Percentiles rank a stretch among this genome's conserved stretches.
These are phyloP conservation scores for Theileria orientalis DNA, from an alignment of 169 alveolate genomes.

Conservation along the genomic window DNA sequence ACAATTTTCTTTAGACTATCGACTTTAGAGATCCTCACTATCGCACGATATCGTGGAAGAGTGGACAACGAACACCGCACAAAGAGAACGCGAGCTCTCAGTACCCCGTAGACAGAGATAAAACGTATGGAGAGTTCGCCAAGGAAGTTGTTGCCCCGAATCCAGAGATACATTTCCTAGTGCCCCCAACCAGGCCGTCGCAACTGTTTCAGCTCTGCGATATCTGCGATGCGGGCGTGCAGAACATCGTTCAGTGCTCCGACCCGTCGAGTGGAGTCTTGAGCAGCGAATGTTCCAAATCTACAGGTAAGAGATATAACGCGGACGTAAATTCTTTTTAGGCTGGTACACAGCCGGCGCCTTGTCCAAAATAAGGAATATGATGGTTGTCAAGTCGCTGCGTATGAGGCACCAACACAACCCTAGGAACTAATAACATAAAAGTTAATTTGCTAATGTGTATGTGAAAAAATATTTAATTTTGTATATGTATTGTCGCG, in stretches of 20 bases:
- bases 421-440: neutral
- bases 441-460: constrained; percentile 4
- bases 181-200: constrained; percentile 61
- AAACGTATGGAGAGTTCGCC: constrained; percentile 13
- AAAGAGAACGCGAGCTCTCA: neutral
- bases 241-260: constrained; percentile 29
- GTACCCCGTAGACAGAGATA: constrained; percentile 9
- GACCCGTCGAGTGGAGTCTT: neutral
- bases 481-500: neutral
- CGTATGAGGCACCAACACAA: constrained; percentile 58
- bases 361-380: constrained; percentile 41
- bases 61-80: constrained; percentile 38
- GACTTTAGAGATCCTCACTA: constrained; percentile 64
- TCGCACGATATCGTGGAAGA: constrained; percentile 57
- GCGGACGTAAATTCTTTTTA: constrained; percentile 3
- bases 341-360: constrained; percentile 61
- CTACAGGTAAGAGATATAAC: constrained; percentile 32
- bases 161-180: constrained; percentile 61
- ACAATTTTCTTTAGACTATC: constrained; percentile 27
- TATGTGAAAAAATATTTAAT: neutral
- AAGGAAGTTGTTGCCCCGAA: constrained; percentile 24
- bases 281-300: constrained; percentile 45
- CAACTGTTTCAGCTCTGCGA: constrained; percentile 63
- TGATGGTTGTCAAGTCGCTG: constrained; percentile 62
- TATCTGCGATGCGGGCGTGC: constrained; percentile 64